Conservation (phyloP, 805 yeast genomes). For the Lachancea dasiensis region DNA sequence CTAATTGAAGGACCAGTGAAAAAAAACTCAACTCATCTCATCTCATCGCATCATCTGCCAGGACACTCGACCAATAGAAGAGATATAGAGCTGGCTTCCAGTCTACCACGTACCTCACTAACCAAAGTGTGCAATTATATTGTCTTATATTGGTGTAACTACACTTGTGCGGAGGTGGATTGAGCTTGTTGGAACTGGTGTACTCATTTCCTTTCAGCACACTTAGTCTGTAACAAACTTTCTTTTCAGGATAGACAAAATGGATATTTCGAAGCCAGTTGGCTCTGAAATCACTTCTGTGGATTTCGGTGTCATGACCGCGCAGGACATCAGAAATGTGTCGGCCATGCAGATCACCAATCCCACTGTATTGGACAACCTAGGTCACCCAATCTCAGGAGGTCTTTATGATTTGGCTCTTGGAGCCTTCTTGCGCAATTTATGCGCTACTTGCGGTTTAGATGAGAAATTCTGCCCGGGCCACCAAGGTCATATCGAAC, state of each 20-base stretch:
- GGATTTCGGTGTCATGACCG: constrained; percentile 79
- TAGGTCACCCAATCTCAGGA: constrained; percentile 92
- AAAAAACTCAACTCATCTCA: constrained; percentile 6
- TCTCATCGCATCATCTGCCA: constrained; percentile 3
- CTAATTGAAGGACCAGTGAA: too few species aligned
- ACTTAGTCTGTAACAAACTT: background rate
- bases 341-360: constrained; percentile 95
- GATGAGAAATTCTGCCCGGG: constrained; percentile 96
- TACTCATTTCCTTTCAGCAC: background rate
- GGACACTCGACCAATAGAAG: too few species aligned
- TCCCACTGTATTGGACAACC: constrained; percentile 90
- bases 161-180: too few species aligned
- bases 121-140: too few species aligned
- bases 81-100: too few species aligned
- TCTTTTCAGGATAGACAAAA: constrained; percentile 24
- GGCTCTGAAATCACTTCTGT: constrained; percentile 92
- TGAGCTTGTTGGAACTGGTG: too few species aligned
- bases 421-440: constrained; percentile 86
- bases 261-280: constrained; percentile 96
- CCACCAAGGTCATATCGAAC: constrained; percentile 95
- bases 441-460: constrained; percentile 93
- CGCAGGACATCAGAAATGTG: constrained; percentile 75
- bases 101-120: too few species aligned
- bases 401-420: constrained; percentile 93
- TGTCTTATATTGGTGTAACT: too few species aligned